Percentiles rank a stretch among this genome's conserved stretches.
phyloP scores from a whole-genome alignment of 2,329 filamentous ascomycete genomes.

The Pezicula radicicola region DNA sequence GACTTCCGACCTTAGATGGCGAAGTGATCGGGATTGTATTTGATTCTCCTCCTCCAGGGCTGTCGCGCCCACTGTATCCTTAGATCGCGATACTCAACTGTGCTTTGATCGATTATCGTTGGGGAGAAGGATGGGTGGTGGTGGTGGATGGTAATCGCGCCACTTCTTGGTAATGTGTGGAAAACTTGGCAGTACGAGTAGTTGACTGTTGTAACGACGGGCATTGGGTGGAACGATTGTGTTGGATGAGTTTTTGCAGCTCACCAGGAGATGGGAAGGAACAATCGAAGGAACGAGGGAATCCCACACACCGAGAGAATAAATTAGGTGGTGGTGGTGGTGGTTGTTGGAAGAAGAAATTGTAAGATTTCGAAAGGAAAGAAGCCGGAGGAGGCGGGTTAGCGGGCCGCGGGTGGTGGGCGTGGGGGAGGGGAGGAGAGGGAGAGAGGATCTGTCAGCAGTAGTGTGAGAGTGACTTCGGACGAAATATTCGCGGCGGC shows the following conservation, averaged over 20 bases:
- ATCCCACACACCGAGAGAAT: too few species aligned
- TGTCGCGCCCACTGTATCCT: background rate
- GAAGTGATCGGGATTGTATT: background rate
- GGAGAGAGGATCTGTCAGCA: background rate
- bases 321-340: background rate
- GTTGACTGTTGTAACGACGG: too few species aligned
- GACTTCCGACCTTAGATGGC: constrained; percentile 9
- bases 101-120: background rate
- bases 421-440: background rate
- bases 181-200: too few species aligned
- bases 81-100: background rate
- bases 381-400: background rate
- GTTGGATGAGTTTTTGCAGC: too few species aligned
- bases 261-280: too few species aligned
- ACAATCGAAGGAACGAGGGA: too few species aligned
- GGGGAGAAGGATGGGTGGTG: background rate
- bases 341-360: background rate
- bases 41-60: background rate
- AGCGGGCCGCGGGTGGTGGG: background rate
- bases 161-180: too few species aligned
- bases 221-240: too few species aligned
- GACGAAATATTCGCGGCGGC: background rate
- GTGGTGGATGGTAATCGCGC: too few species aligned
- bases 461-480: background rate
- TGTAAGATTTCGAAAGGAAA: background rate